Conservation (phyloP, 176 grass and related monocot genomes). For the Stipa capillata region DNA sequence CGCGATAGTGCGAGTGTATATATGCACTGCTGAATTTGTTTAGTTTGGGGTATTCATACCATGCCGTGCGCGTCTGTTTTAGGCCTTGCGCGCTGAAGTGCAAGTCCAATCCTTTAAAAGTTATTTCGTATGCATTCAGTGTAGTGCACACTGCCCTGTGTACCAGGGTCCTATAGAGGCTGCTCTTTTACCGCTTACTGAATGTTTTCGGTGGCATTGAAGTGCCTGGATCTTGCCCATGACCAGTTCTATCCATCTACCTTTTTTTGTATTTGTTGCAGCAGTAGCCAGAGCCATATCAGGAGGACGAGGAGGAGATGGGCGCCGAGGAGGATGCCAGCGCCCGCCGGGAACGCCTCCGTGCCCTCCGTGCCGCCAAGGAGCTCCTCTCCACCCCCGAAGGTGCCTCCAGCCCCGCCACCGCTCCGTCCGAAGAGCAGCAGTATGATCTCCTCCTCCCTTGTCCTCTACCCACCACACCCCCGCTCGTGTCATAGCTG, state of each 20-base stretch:
- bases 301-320: slow-evolving; percentile 11
- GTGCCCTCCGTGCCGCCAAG: slow-evolving; percentile 60
- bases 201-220: neutral
- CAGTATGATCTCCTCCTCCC: neutral
- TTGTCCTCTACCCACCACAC: neutral
- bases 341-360: slow-evolving; percentile 53
- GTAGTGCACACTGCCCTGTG: neutral
- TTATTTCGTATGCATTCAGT: neutral
- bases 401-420: neutral
- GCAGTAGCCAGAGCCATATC: too few species aligned
- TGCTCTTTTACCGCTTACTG: neutral
- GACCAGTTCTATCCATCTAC: neutral
- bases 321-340: slow-evolving; percentile 44
- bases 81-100: neutral
- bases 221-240: neutral
- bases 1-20: neutral
- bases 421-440: neutral
- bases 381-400: slow-evolving; percentile 53
- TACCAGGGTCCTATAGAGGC: neutral
- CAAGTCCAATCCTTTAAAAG: neutral
- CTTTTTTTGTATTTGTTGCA: neutral
- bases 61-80: neutral
- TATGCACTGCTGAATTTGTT: neutral
- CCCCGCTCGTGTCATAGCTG: neutral
- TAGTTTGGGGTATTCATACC: neutral